Percentiles rank a stretch among this genome's conserved stretches.
These are phyloP conservation scores for Kalanchoe fedtschenkoi DNA, from an alignment of 164 flowering plant species.

Conservation along the genomic window DNA sequence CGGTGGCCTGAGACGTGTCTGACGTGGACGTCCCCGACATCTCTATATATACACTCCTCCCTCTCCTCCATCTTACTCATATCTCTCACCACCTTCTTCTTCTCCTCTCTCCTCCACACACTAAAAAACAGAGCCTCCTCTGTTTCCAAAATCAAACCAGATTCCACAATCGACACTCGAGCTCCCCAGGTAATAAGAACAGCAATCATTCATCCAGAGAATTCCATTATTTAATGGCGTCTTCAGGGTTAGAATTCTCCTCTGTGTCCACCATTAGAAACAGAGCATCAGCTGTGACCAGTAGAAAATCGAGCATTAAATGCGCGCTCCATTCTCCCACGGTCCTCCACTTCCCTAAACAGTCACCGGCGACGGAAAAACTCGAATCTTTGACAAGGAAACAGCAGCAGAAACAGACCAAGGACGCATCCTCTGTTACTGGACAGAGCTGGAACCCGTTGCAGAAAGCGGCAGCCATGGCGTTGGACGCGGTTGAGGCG, in stretches of 20 bases:
- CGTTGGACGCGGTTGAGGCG: conserved; percentile 4
- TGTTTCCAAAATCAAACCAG: neutral
- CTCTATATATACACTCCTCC: neutral
- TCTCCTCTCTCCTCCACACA: neutral
- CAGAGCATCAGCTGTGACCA: neutral
- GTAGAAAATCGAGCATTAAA: neutral
- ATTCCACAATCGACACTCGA: too few species aligned
- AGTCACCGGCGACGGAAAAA: neutral
- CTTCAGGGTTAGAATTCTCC: neutral
- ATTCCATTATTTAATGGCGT: too few species aligned
- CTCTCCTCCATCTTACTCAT: neutral
- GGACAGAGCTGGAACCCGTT: neutral
- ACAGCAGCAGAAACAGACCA: neutral
- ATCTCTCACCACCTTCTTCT: neutral
- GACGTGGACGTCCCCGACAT: neutral
- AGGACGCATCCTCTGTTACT: neutral
- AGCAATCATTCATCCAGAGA: too few species aligned
- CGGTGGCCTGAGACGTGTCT: neutral
- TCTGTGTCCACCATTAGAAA: neutral
- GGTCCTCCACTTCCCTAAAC: neutral
- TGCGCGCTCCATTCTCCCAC: conserved; percentile 1
- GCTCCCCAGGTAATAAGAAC: neutral
- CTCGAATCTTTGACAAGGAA: neutral
- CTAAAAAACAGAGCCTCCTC: neutral
- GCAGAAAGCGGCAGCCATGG: neutral